Conservation (phyloP, 1,284 basidiomycete genomes). For the Boletus mariae region DNA sequence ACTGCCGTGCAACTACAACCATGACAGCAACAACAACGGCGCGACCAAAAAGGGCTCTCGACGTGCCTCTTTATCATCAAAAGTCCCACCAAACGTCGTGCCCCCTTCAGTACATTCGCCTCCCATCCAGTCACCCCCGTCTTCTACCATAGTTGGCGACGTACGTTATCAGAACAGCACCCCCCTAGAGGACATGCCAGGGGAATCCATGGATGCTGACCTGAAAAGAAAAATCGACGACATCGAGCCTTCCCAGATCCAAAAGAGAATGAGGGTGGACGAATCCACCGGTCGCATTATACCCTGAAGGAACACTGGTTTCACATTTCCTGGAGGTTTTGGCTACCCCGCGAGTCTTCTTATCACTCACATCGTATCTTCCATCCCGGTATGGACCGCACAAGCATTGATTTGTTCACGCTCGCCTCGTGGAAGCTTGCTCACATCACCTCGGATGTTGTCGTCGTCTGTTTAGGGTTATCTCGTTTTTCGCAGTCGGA, state of each 20-base stretch:
- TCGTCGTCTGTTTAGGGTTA: constrained; percentile 35
- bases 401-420: constrained; percentile 28
- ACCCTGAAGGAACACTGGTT: constrained; percentile 29
- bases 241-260: constrained; percentile 30
- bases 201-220: constrained; percentile 32
- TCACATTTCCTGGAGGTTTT: constrained; percentile 20
- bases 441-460: constrained; percentile 26
- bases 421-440: constrained; percentile 30
- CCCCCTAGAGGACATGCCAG: constrained; percentile 24
- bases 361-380: constrained; percentile 24
- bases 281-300: constrained; percentile 27
- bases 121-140: constrained; percentile 46
- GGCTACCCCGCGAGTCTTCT: constrained; percentile 21
- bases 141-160: constrained; percentile 34
- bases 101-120: constrained; percentile 49
- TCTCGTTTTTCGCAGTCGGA: constrained; percentile 31
- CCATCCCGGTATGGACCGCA: constrained; percentile 30
- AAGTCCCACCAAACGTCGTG: constrained; percentile 36
- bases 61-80: constrained; percentile 46
- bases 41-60: constrained; percentile 46
- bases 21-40: constrained; percentile 47
- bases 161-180: constrained; percentile 32
- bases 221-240: constrained; percentile 39
- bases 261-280: constrained; percentile 40
- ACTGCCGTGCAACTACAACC: constrained; percentile 73